Evolutionary conservation across 805 yeast species (phyloP).

Genomic region (Candida khao-thaluensis): DNA sequence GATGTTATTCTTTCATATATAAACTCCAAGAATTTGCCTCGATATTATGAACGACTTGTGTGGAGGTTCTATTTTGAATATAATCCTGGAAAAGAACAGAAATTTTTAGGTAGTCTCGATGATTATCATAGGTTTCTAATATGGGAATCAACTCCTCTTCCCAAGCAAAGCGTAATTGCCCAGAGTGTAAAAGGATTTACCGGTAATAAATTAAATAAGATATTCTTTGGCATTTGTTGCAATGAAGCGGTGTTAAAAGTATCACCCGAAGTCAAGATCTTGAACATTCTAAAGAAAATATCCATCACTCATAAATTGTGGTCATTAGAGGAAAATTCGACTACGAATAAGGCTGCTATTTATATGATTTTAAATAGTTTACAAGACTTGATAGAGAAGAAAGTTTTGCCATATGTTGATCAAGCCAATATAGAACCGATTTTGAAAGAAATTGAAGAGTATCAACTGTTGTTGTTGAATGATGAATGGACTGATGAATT

Average conservation of each 20-base stretch:
- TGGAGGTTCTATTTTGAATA: constrained; percentile 44
- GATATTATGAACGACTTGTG: constrained; percentile 40
- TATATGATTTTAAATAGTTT: constrained; percentile 18
- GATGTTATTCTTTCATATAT: constrained; percentile 26
- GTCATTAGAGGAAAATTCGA: neutral
- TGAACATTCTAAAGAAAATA: neutral
- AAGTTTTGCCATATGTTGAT: constrained; percentile 7
- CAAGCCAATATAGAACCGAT: neutral
- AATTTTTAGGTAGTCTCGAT: constrained; percentile 23
- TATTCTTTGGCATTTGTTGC: constrained; percentile 1
- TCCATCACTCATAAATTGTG: constrained; percentile 1
- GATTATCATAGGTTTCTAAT: constrained; percentile 26
- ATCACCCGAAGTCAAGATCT: neutral
- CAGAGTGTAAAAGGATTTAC: neutral
- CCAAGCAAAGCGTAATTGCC: neutral
- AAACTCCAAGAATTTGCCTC: constrained; percentile 20
- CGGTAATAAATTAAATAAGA: neutral
- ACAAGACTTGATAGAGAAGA: constrained; percentile 10
- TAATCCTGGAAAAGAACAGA: constrained; percentile 19
- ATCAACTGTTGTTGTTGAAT: neutral
- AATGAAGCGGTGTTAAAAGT: neutral
- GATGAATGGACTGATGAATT: constrained; percentile 6
- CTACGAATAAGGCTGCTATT: constrained; percentile 13
- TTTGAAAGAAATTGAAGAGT: neutral
- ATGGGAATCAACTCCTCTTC: constrained; percentile 31